Evolutionary conservation across 2,329 filamentous ascomycete species (phyloP).

Genomic region (Ophiostoma populinum): DNA sequence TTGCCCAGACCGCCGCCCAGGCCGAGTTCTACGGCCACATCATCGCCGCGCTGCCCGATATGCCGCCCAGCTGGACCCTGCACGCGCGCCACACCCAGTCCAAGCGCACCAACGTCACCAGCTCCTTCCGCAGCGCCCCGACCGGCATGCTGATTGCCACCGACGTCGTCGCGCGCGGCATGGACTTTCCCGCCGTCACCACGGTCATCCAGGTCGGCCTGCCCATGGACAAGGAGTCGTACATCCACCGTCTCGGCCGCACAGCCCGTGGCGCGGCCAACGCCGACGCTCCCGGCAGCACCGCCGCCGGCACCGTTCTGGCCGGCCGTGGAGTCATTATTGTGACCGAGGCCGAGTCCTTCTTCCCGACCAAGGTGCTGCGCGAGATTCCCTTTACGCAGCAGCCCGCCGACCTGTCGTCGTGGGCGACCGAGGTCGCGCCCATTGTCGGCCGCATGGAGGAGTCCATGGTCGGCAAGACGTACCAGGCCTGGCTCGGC

Average conservation of each 20-base stretch:
- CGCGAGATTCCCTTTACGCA: conserved; percentile 36
- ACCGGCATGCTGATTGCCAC: conserved; percentile 45
- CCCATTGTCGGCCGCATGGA: conserved; percentile 26
- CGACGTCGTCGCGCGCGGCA: conserved; percentile 53
- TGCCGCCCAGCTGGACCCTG: conserved; percentile 27
- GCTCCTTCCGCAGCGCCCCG: conserved; percentile 36
- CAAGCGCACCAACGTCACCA: conserved; percentile 38
- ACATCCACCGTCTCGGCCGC: conserved; percentile 51
- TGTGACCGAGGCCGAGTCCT: conserved; percentile 31
- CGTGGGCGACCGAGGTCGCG: conserved; percentile 19
- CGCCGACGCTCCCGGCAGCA: conserved; percentile 41
- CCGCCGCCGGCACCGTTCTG: conserved; percentile 30
- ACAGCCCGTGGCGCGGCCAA: conserved; percentile 49
- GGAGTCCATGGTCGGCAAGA: conserved; percentile 25
- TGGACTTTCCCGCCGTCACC: conserved; percentile 56
- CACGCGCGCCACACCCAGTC: conserved; percentile 34
- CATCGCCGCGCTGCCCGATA: conserved; percentile 21
- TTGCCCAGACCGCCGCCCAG: conserved; percentile 45
- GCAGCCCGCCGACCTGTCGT: conserved; percentile 27
- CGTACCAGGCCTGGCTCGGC: conserved; percentile 40
- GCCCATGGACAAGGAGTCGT: conserved; percentile 41
- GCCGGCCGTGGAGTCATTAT: conserved; percentile 43
- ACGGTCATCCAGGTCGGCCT: conserved; percentile 48
- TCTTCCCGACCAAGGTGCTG: conserved; percentile 31
- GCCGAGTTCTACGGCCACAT: conserved; percentile 33